Conservation (phyloP, 177 flowering plant species). For the Telopea speciosissima region DNA sequence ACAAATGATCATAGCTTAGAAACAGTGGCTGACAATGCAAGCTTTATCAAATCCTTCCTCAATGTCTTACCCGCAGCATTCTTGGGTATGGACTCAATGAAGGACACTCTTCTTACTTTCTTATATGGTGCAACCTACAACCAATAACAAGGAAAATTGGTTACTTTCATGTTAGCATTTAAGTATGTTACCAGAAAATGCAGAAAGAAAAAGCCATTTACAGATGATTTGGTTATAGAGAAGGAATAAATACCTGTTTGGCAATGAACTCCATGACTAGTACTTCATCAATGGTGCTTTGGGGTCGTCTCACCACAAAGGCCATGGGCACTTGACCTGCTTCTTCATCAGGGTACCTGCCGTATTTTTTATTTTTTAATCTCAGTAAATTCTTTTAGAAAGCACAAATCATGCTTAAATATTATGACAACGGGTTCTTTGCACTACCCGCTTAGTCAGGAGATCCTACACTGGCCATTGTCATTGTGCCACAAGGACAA, state of each 20-base stretch:
- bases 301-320: conserved; percentile 32
- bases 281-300: conserved; percentile 23
- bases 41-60: conserved; percentile 29
- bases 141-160: neutral
- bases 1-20: neutral
- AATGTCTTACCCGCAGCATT: conserved; percentile 38
- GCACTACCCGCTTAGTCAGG: no score
- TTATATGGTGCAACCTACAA: conserved; percentile 43
- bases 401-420: neutral
- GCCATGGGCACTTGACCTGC: conserved; percentile 58
- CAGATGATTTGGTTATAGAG: neutral
- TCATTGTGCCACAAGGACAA: no score
- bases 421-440: neutral
- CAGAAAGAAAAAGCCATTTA: no score
- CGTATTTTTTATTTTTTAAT: neutral
- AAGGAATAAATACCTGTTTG: conserved; percentile 21
- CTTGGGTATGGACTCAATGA: conserved; percentile 38
- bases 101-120: conserved; percentile 33
- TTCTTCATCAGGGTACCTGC: conserved; percentile 50
- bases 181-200: no score
- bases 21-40: neutral
- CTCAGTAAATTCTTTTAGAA: neutral
- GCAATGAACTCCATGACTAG: conserved; percentile 35
- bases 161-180: no score
- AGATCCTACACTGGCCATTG: neutral